Conservation (phyloP, 2,329 filamentous ascomycete genomes). For the Xylaria sp. region DNA sequence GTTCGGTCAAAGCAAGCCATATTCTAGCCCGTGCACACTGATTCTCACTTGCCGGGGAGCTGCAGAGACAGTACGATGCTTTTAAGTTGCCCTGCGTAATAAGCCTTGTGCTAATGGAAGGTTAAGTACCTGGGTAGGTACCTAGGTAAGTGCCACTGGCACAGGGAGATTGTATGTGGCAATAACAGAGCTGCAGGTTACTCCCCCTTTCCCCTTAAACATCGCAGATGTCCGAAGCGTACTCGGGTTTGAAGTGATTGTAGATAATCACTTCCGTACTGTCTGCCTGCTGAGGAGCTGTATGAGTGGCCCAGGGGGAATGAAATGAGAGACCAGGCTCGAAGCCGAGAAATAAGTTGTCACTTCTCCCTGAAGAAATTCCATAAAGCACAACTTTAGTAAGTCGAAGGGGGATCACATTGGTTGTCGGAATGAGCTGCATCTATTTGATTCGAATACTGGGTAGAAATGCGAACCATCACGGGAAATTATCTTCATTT, state of each 20-base stretch:
- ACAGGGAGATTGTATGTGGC: not conserved
- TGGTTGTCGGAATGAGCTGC: not conserved
- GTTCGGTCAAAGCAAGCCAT: not conserved
- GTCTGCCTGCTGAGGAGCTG: not conserved
- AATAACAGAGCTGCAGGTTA: not conserved
- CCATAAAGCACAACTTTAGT: not conserved
- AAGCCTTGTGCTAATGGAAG: constrained; percentile 6
- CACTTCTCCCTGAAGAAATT: not conserved
- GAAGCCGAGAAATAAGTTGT: not conserved
- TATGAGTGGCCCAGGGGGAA: not conserved
- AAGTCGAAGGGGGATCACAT: not conserved
- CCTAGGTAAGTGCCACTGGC: constrained; percentile 16
- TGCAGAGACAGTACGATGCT: constrained; percentile 22
- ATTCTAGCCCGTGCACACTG: not conserved
- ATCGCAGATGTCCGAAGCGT: not conserved
- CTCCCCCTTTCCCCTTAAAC: constrained; percentile 5
- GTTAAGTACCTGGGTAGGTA: too few relatives aligned
- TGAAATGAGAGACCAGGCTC: not conserved
- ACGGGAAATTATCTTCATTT: not conserved
- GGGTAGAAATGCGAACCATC: not conserved
- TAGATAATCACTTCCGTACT: not conserved
- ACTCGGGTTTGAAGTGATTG: not conserved
- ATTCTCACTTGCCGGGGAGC: not conserved
- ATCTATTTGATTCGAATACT: not conserved
- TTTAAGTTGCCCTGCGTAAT: not conserved